Evolutionary conservation across 441 rosid species (phyloP), one percentile per base, ranked within the genome.

Genomic region (Brassica balearica): DNA sequence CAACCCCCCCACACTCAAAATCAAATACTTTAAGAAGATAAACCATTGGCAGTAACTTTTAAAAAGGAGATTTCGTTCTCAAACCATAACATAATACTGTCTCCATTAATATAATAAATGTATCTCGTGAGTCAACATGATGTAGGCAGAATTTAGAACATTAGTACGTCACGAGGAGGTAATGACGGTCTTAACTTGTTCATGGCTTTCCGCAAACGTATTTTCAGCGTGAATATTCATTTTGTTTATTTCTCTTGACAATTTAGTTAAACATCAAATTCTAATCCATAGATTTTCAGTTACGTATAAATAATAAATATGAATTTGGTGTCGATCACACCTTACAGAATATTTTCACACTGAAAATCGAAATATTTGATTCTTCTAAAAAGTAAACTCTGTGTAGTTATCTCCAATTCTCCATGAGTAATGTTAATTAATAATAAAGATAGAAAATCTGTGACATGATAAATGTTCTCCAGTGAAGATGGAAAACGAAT

Each of bases 121-220:
- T 32, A 64, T 32, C 69, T 43, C 51, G 14, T 65, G 69, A 65
- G 9, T 65, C 69, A 53, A 41, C 25, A 46, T 43, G 75, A 25
- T 61, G 75, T 41, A 72, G 59, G 75, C 25, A 15, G 60, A 43
- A 43, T 62, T 43, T 15, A 72, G 43, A 72, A 61, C 68, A 72
- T 23, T 61, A 25, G 59, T 15, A 43, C 60, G 75, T 25, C 75
- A 43, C 27, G 36, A 25, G 65, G 68, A 25, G 55, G 75, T 61
- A 61, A 62, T 72, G 75, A 6, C 56, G 56, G 75, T 65, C 69
- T 36, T 65, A 9, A 36, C 14, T 9, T 36, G 51, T 36, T 36
- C 8, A 64, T 10, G n/a, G 69, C 23, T 65, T 34, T 65, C 25
- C 27, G 5, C 27, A 12, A 17, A 14, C 17, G 60, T 36, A 4